phyloP scores from a whole-genome alignment of 2,329 filamentous ascomycete species.

The Colletotrichum sp. region DNA sequence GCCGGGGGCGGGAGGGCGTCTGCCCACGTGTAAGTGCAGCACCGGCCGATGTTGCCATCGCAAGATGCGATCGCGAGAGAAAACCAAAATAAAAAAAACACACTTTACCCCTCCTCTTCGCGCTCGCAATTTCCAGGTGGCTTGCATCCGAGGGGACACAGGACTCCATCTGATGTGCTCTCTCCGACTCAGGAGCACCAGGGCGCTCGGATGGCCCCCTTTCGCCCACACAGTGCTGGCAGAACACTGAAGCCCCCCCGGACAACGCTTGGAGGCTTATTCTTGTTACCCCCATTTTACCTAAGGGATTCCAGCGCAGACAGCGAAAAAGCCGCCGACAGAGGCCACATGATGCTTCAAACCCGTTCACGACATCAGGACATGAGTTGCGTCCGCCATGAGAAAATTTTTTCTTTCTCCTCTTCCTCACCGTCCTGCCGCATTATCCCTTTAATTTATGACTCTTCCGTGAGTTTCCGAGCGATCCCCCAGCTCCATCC shows the following conservation, averaged over 20 bases:
- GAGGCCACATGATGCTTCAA: background rate
- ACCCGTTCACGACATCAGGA: background rate
- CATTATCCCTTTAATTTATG: background rate
- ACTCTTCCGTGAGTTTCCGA: background rate
- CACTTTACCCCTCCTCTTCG: background rate
- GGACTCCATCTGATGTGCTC: background rate
- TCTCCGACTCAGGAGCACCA: background rate
- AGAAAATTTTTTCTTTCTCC: background rate
- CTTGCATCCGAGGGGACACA: background rate
- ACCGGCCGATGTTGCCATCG: background rate
- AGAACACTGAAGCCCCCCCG: background rate
- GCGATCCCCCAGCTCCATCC: background rate
- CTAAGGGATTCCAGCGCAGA: background rate
- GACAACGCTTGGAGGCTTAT: background rate
- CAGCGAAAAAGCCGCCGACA: background rate
- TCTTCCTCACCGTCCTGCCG: background rate
- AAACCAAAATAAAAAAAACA: background rate
- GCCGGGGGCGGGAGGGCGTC: background rate
- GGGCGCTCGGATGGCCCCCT: background rate
- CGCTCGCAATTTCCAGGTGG: background rate
- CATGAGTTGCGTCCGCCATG: background rate
- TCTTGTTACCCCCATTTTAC: slow-evolving; percentile 7
- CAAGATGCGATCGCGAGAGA: background rate
- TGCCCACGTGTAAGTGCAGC: background rate
- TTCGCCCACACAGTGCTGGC: background rate